Percentiles rank a stretch among this genome's conserved stretches.
Conservation (phyloP, 2,329 filamentous ascomycete species). For the Cercospora janseana region DNA sequence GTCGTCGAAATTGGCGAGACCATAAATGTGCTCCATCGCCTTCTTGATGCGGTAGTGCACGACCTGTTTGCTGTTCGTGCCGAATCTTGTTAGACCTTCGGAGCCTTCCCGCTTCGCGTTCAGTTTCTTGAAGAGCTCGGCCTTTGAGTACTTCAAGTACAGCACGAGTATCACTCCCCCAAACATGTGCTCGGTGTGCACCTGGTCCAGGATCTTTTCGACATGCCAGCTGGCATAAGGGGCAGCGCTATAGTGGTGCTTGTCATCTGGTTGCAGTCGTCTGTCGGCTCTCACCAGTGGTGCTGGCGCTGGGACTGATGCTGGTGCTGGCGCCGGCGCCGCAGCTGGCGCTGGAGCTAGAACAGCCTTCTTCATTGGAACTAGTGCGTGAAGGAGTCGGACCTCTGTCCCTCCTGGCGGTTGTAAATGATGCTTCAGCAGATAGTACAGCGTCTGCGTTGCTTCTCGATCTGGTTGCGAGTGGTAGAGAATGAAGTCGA, state of each 20-base stretch:
- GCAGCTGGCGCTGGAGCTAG: not conserved
- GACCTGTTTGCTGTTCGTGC: not conserved
- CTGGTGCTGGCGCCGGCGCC: not conserved
- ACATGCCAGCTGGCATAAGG: not conserved
- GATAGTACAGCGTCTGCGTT: not conserved
- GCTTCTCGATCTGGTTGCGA: not conserved
- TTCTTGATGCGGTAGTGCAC: not conserved
- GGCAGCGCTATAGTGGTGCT: not conserved
- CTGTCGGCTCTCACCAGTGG: not conserved
- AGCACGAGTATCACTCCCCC: conserved; percentile 2
- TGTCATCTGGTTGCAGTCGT: not conserved
- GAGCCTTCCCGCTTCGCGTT: not conserved
- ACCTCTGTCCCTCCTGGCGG: not conserved
- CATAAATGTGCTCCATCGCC: not conserved
- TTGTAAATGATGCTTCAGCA: not conserved
- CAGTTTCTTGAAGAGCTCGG: not conserved
- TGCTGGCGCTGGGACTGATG: not conserved
- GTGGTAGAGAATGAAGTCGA: not conserved
- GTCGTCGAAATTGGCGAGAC: not conserved
- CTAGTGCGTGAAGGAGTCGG: not conserved
- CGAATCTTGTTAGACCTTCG: not conserved
- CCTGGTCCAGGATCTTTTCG: not conserved
- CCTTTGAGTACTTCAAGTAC: not conserved
- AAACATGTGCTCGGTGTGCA: not conserved
- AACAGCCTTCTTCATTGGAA: not conserved